Evolutionary conservation across 2,329 filamentous ascomycete genomes (phyloP), one percentile per base, ranked within the genome.

Genomic region (Aspergillus terreus): DNA sequence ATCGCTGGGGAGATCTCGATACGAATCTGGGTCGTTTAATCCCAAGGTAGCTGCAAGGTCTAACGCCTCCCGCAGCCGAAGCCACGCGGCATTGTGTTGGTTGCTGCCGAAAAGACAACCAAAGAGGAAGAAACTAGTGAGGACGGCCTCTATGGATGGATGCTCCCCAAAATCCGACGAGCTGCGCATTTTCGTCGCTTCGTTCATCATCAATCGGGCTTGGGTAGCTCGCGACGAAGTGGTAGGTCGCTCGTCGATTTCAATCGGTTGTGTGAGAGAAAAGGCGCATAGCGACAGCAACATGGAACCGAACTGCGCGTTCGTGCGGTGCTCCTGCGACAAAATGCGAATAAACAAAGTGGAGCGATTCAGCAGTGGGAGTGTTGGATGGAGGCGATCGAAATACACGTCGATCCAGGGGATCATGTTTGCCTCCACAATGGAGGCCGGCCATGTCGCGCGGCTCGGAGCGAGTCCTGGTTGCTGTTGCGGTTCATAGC

Each of bases 101-200:
- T 90, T 87, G 46, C 88, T 77, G 15, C 82, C 84, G 61, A 87
- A 86, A 64, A 86, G 81, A 63, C 84, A 87, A 30, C 82, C 86
- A 61, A 88, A 91, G 21, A 92, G 69, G 69, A 92, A 90, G 69
- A 88, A 90, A 59, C 85, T 90, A 17, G 86, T 89, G 52, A 84
- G 82, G 17, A 75, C 67, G 0, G 71, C 68, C 44, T 69, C 67
- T 11, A 75, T 63, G 1, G 72, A 73, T 1, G 73, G 72, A 33
- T 68, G 61, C 45, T 75, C 73, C 2, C 68, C 67, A 47, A 71
- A 71, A 41, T 75, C 72, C 12, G 70, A 73, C 10, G 67, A 69
- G 41, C 71, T 71, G 21, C 72, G 67, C 71, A 76, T 74, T 48
- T 70, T 73, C 23, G 70, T 73, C 6, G 71, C 71, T 53, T 75